These are phyloP conservation scores for Plasmodium vinckei DNA, from an alignment of 169 alveolate genomes.

Conservation along the genomic window DNA sequence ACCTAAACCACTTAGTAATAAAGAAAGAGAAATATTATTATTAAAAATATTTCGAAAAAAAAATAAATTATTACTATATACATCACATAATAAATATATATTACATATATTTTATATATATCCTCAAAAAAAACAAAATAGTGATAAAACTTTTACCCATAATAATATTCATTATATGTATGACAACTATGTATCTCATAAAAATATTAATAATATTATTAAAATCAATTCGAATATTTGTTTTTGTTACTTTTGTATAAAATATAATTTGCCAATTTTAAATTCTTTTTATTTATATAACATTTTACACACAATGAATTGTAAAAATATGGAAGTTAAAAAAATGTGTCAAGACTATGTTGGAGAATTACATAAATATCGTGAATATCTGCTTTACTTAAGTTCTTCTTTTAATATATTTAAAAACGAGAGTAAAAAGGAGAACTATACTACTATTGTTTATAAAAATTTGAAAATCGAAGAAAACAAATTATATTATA, in stretches of 20 bases:
- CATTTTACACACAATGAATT: background rate
- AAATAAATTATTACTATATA: conserved; percentile 55
- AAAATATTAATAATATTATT: conserved; percentile 51
- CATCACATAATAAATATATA: conserved; percentile 55
- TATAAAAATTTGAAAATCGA: conserved; percentile 7
- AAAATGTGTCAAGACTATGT: background rate
- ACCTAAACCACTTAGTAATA: conserved; percentile 66
- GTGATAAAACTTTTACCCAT: no score
- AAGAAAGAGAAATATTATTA: conserved; percentile 56
- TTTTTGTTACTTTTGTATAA: conserved; percentile 72
- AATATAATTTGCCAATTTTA: conserved; percentile 38
- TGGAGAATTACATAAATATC: background rate
- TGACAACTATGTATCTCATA: conserved; percentile 26
- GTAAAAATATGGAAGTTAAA: background rate
- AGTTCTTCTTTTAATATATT: conserved; percentile 21
- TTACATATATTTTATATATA: conserved; percentile 55
- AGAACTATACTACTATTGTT: background rate
- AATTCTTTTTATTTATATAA: conserved; percentile 39
- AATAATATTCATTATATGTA: conserved; percentile 11
- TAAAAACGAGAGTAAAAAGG: conserved; percentile 23
- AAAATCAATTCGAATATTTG: conserved; percentile 31
- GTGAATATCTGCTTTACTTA: conserved; percentile 43
- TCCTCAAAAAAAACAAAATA: conserved; percentile 10
- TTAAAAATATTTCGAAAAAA: conserved; percentile 45
- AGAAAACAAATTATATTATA: conserved; percentile 13